Evolutionary conservation across 192 early-diverging fungal genomes (phyloP), one percentile per base, ranked within the genome.

Genomic region (Coemansia javaensis): DNA sequence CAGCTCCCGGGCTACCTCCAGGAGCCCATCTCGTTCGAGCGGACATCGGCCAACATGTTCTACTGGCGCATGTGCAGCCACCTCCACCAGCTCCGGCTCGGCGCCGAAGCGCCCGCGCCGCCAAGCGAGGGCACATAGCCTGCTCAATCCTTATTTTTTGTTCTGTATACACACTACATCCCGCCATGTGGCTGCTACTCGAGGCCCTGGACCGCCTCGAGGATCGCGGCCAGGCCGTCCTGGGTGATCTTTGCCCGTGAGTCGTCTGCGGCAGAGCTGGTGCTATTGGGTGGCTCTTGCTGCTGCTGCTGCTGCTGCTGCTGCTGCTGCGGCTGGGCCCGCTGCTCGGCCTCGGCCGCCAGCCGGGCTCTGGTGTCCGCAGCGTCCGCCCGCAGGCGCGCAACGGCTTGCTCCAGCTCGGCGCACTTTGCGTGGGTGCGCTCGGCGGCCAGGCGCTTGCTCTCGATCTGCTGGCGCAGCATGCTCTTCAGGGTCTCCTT

Each of bases 401-500:
- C 53, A 32, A 65, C 56, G 4, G 37, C 31, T 18, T 41, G 43
- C 20, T 53, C 50, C 6, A 73, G 49, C 32, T 56, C 53, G 15
- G 35, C 38, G 50, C 62, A 73, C 27, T 56, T 65, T 13, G 37
- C 32, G 18, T 45, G 38, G 7, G 64, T 57, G 11, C 30, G 38
- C 22, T 60, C 50, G 7, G 62, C 38, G 5, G 55, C 41, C 33
- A 36, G 58, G 11, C 58, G 53, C 31, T 66, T 60, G 40, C 51
- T 40, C 10, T 77, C 62, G n/a, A 86, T 58, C 63, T 88, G 86
- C 28, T 82, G 68, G 23, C 77, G 77, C 68, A 88, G 75, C 67
- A 86, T 77, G 13, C 85, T 63, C 37, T 75, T 64, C 17, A 88
- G 55, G 1, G 84, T 82, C 44, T 88, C 84, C 50, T 83, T 57